Conservation (phyloP, 768 basidiomycete species). For the Imleria badia region DNA sequence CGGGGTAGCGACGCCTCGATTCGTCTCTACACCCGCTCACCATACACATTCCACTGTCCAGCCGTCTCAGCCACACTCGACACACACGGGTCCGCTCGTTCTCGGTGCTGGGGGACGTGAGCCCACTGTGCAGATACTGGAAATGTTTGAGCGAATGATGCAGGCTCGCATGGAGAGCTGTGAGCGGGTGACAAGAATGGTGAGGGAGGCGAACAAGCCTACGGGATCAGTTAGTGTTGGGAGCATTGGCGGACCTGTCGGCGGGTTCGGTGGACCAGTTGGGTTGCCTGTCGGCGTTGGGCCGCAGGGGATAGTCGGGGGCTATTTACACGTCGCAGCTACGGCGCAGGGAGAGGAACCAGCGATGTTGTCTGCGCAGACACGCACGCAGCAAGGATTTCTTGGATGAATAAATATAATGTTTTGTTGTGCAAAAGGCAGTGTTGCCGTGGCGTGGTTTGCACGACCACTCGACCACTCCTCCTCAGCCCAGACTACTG, state of each 20-base stretch:
- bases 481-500: background rate
- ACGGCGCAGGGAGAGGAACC: constrained; percentile 5
- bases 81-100: constrained; percentile 24
- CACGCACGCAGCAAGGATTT: constrained; percentile 23
- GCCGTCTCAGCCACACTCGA: constrained; percentile 8
- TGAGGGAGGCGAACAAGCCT: constrained; percentile 36
- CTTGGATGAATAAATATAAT: background rate
- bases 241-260: constrained; percentile 30
- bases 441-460: constrained; percentile 4
- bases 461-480: background rate
- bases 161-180: constrained; percentile 77
- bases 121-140: constrained; percentile 53
- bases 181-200: constrained; percentile 59
- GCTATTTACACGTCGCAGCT: constrained; percentile 13
- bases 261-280: constrained; percentile 30
- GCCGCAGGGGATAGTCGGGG: constrained; percentile 19
- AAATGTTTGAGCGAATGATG: constrained; percentile 71
- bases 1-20: constrained; percentile 8
- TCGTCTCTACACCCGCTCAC: constrained; percentile 12
- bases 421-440: constrained; percentile 4
- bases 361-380: constrained; percentile 15
- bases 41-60: constrained; percentile 7
- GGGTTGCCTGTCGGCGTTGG: constrained; percentile 23
- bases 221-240: constrained; percentile 13
- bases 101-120: constrained; percentile 35